These are phyloP conservation scores for Salix caprea DNA, from an alignment of 345 rosid species.

Conservation along the genomic window DNA sequence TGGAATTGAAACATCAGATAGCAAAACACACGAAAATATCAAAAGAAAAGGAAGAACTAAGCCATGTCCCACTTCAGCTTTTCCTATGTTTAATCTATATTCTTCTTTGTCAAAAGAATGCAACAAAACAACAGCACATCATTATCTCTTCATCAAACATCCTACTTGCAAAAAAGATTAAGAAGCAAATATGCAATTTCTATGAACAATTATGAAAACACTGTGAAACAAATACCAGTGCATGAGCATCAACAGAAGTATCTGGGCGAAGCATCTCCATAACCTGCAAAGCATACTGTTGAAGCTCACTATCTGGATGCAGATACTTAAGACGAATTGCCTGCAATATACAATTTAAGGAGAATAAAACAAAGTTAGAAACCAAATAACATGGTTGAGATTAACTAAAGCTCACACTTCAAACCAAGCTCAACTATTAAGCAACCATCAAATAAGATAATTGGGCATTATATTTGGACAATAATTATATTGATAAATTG, in stretches of 20 bases:
- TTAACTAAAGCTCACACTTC: background rate
- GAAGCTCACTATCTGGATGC: constrained; percentile 82
- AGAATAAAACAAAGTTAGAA: background rate
- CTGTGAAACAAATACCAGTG: constrained; percentile 49
- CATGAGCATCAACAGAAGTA: constrained; percentile 67
- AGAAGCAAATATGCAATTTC: background rate
- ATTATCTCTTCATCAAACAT: background rate
- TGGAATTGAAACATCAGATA: background rate
- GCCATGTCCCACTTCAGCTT: background rate
- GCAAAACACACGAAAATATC: no score
- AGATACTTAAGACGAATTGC: constrained; percentile 60
- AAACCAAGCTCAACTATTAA: background rate
- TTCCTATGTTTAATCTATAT: background rate
- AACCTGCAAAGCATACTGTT: constrained; percentile 58
- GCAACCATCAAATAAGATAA: background rate
- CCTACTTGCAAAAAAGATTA: background rate
- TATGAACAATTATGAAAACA: background rate
- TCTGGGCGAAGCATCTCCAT: constrained; percentile 75
- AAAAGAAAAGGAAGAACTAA: background rate
- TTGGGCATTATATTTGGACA: background rate
- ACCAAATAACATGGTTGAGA: background rate
- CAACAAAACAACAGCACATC: background rate
- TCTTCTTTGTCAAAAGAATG: background rate
- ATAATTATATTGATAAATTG: background rate
- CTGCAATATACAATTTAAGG: constrained; percentile 39